Percentiles rank a stretch among this genome's conserved stretches.
phyloP scores from a whole-genome alignment of 106 monocot genomes.

The Allium cepa region DNA sequence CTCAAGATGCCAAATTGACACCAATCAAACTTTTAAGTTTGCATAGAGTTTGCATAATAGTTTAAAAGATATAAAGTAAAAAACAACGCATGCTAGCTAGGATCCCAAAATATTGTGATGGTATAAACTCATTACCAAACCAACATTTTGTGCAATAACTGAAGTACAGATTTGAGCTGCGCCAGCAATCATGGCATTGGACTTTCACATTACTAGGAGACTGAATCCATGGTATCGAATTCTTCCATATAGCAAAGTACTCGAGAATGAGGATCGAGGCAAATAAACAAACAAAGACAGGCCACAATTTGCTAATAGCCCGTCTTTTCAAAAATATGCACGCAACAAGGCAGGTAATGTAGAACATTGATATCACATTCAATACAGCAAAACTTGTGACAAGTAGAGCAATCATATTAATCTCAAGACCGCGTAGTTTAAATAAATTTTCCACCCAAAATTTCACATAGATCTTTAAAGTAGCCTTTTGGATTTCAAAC shows the following conservation, averaged over 20 bases:
- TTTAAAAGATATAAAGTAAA: too few species aligned
- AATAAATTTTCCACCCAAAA: slow-evolving; percentile 89
- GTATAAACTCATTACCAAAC: slow-evolving; percentile 50
- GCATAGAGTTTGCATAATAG: too few species aligned
- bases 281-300: slow-evolving; percentile 68
- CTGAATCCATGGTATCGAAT: slow-evolving; percentile 57
- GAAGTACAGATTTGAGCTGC: slow-evolving; percentile 51
- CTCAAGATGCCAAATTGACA: too few species aligned
- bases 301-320: slow-evolving; percentile 67
- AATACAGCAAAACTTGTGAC: slow-evolving; percentile 79
- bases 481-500: slow-evolving; percentile 71
- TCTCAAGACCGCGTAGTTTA: slow-evolving; percentile 80
- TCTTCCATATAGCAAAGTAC: slow-evolving; percentile 85
- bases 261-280: slow-evolving; percentile 76
- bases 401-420: slow-evolving; percentile 87
- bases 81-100: too few species aligned
- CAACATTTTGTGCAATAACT: slow-evolving; percentile 84
- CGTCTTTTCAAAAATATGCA: slow-evolving; percentile 78
- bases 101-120: background rate
- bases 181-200: slow-evolving; percentile 89
- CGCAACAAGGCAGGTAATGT: slow-evolving; percentile 57
- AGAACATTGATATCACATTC: slow-evolving; percentile 83
- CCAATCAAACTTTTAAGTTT: too few species aligned
- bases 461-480: slow-evolving; percentile 62
- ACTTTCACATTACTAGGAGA: slow-evolving; percentile 15